Evolutionary conservation across 164 flowering plant species (phyloP).

Genomic region (Litsea cubeba): DNA sequence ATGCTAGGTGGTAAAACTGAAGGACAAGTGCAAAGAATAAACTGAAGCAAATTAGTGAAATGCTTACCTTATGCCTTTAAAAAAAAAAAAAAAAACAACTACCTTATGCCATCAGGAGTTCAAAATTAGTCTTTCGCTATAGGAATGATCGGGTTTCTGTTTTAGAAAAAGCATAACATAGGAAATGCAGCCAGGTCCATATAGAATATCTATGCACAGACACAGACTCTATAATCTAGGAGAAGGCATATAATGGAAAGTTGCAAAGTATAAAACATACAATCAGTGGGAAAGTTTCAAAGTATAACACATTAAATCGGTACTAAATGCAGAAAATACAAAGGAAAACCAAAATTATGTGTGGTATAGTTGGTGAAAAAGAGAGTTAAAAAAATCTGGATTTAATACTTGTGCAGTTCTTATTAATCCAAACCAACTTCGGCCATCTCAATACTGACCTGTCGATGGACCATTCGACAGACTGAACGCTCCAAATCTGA

Average conservation of each 20-base stretch:
- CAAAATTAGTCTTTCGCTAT: too few species aligned
- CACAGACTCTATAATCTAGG: not conserved
- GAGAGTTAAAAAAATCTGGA: not conserved
- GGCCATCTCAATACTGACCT: slow-evolving; percentile 45
- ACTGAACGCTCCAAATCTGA: slow-evolving; percentile 98
- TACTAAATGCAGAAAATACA: not conserved
- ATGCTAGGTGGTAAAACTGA: too few species aligned
- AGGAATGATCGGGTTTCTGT: too few species aligned
- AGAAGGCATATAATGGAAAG: not conserved
- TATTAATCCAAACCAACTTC: not conserved
- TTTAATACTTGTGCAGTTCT: too few species aligned
- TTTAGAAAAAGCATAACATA: too few species aligned
- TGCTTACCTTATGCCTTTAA: too few species aligned
- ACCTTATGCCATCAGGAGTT: too few species aligned
- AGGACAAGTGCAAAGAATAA: too few species aligned
- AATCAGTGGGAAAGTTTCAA: not conserved
- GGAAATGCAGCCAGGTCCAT: too few species aligned
- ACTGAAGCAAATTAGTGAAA: too few species aligned
- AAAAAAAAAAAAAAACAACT: too few species aligned
- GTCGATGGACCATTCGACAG: slow-evolving; percentile 93
- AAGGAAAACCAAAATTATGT: not conserved
- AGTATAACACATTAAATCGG: not conserved
- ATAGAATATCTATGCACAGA: too few species aligned
- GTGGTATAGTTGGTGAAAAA: not conserved
- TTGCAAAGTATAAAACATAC: not conserved